phyloP scores from a whole-genome alignment of 345 rosid species.

The Cochlearia excelsa region DNA sequence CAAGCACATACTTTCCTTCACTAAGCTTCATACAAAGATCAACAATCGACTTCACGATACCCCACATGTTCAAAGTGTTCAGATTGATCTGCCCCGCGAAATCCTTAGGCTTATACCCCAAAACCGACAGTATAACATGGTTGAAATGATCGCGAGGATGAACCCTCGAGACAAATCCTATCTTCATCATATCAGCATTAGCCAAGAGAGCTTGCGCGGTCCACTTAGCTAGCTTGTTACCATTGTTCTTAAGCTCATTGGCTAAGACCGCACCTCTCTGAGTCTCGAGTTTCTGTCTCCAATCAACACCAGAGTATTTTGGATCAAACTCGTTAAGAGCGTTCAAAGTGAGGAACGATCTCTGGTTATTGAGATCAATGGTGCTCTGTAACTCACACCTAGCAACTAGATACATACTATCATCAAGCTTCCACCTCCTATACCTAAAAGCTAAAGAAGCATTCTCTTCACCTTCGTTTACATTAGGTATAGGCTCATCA shows the following conservation, averaged over 20 bases:
- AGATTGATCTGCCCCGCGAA: slow-evolving; percentile 91
- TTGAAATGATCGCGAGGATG: slow-evolving; percentile 98
- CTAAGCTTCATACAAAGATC: slow-evolving; percentile 78
- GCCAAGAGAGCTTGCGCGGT: slow-evolving; percentile 91
- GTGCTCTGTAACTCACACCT: slow-evolving; percentile 94
- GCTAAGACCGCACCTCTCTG: slow-evolving; percentile 98
- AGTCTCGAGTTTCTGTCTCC: slow-evolving; percentile 97
- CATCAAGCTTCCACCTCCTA: slow-evolving; percentile 94
- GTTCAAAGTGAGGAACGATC: slow-evolving; percentile 73
- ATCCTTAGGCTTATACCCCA: slow-evolving; percentile 87
- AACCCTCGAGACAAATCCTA: slow-evolving; percentile 92
- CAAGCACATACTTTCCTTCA: slow-evolving; percentile 60
- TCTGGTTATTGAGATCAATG: slow-evolving; percentile 72
- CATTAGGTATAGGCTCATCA: slow-evolving; percentile 90
- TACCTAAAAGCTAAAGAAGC: slow-evolving; percentile 95
- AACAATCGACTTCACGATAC: slow-evolving; percentile 88
- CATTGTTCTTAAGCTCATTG: slow-evolving; percentile 92
- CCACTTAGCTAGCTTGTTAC: slow-evolving; percentile 94
- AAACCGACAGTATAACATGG: slow-evolving; percentile 85
- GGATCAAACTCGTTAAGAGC: slow-evolving; percentile 96
- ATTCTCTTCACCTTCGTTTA: slow-evolving; percentile 88
- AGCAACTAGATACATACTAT: slow-evolving; percentile 68
- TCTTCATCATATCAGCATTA: slow-evolving; percentile 92
- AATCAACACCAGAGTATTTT: slow-evolving; percentile 93
- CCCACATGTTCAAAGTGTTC: slow-evolving; percentile 92